phyloP scores from a whole-genome alignment of 208 protist species.

The Leishmania aethiopica region DNA sequence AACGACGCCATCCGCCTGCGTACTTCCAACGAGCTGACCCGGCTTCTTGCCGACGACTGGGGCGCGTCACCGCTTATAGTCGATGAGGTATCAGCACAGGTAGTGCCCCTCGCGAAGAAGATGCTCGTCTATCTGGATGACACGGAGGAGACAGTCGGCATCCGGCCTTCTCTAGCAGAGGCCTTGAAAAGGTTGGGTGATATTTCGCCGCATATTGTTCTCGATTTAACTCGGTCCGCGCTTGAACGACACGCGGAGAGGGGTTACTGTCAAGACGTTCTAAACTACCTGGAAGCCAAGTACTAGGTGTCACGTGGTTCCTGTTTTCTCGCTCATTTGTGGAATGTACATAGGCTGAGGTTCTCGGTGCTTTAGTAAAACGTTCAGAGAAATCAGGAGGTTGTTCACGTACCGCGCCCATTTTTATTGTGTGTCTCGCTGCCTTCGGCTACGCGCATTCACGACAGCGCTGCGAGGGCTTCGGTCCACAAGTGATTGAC shows the following conservation, averaged over 20 bases:
- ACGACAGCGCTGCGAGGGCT: neutral
- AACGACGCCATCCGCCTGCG: conserved; percentile 68
- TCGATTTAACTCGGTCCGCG: conserved; percentile 53
- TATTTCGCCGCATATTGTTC: conserved; percentile 63
- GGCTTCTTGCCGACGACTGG: conserved; percentile 24
- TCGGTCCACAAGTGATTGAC: neutral
- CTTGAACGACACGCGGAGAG: conserved; percentile 54
- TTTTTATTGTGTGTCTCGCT: neutral
- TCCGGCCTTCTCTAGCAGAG: conserved; percentile 44
- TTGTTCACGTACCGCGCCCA: neutral
- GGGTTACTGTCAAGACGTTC: conserved; percentile 47
- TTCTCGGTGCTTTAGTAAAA: neutral
- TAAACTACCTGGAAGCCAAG: conserved; percentile 46
- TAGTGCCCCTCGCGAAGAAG: conserved; percentile 73
- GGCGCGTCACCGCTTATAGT: conserved; percentile 34
- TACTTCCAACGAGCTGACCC: conserved; percentile 44
- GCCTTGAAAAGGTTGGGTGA: conserved; percentile 55
- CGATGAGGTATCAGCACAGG: conserved; percentile 65
- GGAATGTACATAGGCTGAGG: conserved; percentile 6
- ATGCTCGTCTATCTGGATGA: conserved; percentile 88
- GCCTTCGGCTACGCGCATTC: neutral
- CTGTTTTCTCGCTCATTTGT: neutral
- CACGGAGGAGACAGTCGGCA: conserved; percentile 64
- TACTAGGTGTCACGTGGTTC: conserved; percentile 21
- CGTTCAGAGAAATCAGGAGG: neutral